Evolutionary conservation across 495 filamentous ascomycete genomes (phyloP), one percentile per base, ranked within the genome.

Genomic region (Penicillium paradoxum): DNA sequence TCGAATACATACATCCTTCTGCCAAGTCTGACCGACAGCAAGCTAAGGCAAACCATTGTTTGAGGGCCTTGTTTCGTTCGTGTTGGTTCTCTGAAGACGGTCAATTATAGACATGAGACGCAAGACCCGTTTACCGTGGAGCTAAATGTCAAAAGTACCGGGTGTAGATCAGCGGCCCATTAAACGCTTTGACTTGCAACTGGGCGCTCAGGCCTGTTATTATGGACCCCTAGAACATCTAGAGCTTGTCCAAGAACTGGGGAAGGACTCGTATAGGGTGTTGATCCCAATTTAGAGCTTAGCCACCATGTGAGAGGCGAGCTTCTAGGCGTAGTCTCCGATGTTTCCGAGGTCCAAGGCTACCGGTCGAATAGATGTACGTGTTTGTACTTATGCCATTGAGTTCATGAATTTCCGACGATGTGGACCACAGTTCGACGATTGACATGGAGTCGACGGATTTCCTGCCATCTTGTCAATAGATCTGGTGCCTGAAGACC

Each of bases 251-350:
- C 17, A 8, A 34, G 32, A 46, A 25, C 22, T 32, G 36, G 45
- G 40, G 32, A 29, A 36, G 10, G 9, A 7, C 45, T 54, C 46
- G 55, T 55, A 55, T 49, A 25, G 21, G 9, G 10, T 41, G 58
- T 18, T 53, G 58, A 61, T 61, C 58, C 2, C 18, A 53, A 58
- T 55, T 45, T 39, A 39, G 9, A 27, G 25, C 14, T 25, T 6
- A 37, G 36, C 37, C 27, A 38, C 22, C 27, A 38, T 39, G 10
- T 19, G 24, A 17, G 32, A 37, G 17, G 10, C 40, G 36, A 38
- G n/a, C 7, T 45, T 11, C 10, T 33, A 33, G 13, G 11, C 24
- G 24, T 3, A 7, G 7, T 27, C 24, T 7, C 3, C 7, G 32
- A 14, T 34, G 10, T 34, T 34, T 8, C 30, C 30, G 17, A 8